Evolutionary conservation across 352 stramenopile genomes (phyloP), one percentile per base, ranked within the genome.

Genomic region (Saprolegnia parasitica): DNA sequence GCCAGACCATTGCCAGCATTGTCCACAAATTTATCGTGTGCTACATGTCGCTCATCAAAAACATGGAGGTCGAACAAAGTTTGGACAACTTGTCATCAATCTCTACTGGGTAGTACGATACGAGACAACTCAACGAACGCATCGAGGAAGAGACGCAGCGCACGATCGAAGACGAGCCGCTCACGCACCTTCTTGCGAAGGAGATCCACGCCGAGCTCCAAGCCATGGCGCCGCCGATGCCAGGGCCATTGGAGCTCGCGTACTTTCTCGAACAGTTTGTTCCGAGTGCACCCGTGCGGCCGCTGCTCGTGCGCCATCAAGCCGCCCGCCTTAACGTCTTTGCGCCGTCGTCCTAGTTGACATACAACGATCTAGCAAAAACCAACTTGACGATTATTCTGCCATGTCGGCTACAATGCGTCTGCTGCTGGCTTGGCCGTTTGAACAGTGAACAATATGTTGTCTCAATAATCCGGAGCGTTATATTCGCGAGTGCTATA

Each of bases 211-310:
- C n/a, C 42, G 42, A 70, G 37, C 62, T 70, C 46, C 63, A 61
- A 20, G 46, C 29, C 13, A 21, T 62, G 16, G 42, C 63, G 37
- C 63, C 63, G 9, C 63, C 63, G n/a, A 24, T 70, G 21, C 11
- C n/a, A 10, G 63, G 45, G 10, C 24, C 63, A 10, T 24, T 70
- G 10, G 63, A 70, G 29, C 54, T 70, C 45, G 20, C 63, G 13
- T 70, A 70, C 39, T 70, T 70, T 62, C 37, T 70, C 18, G 63
- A 70, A 37, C 63, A 70, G 26, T 23, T 62, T 32, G 62, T 61
- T 21, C 63, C 63, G 1, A 61, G 45, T 15, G 46, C 63, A 9
- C 26, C 54, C 10, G 63, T 70, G 39, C 49, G 63, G 4, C 63
- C 63, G n/a, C 47, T 70, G 11, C 42, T 70, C 11, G 39, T 70